Base-by-base conservation (phyloP, 2,329 filamentous ascomycete genomes). In the Ampelomyces quisqualis region DNA sequence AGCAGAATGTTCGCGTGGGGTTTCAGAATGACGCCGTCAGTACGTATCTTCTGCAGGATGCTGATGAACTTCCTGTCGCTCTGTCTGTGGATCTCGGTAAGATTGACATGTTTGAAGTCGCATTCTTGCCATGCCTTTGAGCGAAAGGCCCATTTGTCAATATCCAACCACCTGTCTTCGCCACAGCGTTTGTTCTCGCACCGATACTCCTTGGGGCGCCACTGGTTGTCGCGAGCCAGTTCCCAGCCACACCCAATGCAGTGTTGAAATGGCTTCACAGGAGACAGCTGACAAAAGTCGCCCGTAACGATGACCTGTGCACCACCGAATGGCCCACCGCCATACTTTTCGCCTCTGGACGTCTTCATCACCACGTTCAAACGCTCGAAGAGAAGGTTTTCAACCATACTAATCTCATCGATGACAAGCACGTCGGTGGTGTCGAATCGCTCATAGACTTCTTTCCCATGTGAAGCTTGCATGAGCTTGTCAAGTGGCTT, bases 341-440 rank as follows among this genome's bases (percentile, higher is more conserved):
- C 35, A 13, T 34, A 43, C 14, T 40, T 42, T 3, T 42, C 30
- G 5, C 40, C 38, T 29, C 65, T 52, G 2, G 64, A 65, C 17
- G 48, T 59, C 43, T 77, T 77, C 67, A 74, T 72, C 2, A 79
- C 53, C 3, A 53, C 58, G 41, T 78, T 76, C 9, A 57, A 60
- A 9, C 79, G 72, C 43, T 78, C 73, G 19, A 82, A 75, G 33
- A 75, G 69, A 5, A 73, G 57, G 38, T 75, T 79, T 34, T 81
- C 78, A 0, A 84, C 71, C 82, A 85, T 85, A 47, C 76, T 81
- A 42, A 86, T 78, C 60, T 85, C 82, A 50, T 85, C 81, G 11
- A 85, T 79, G 17, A 85, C 73, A 1, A 85, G 68, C 1, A 82
- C 75, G 34, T 84, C 70, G 0, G 76, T 79, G 0, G 59, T 21